These are phyloP conservation scores for Taphrina deformans DNA, from an alignment of 1,139 yeast species.

Conservation along the genomic window DNA sequence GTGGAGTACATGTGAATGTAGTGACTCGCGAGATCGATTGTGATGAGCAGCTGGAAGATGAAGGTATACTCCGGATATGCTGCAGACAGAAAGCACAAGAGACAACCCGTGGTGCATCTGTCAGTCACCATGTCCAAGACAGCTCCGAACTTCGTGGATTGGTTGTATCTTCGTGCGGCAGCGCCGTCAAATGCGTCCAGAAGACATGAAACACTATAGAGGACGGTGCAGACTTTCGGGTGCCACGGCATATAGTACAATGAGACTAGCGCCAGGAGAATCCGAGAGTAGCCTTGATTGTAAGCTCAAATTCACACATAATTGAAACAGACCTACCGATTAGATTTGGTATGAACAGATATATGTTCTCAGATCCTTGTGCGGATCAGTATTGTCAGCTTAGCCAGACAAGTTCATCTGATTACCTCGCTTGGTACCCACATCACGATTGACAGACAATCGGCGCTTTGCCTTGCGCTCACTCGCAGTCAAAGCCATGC, in stretches of 20 bases:
- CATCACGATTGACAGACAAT: constrained; percentile 9
- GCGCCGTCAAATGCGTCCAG: constrained; percentile 96
- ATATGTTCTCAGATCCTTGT: constrained; percentile 50
- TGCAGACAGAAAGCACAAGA: constrained; percentile 79
- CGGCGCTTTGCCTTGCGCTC: constrained; percentile 14
- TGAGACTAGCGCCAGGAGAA: constrained; percentile 75
- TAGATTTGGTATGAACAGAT: constrained; percentile 81
- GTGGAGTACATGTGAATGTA: constrained; percentile 99
- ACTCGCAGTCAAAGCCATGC: constrained; percentile 10
- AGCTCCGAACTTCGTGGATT: constrained; percentile 87
- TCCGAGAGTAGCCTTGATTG: constrained; percentile 58
- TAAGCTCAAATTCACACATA: neutral
- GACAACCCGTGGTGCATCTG: constrained; percentile 90
- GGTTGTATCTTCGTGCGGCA: constrained; percentile 86
- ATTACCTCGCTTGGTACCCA: constrained; percentile 11
- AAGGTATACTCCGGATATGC: constrained; percentile 68
- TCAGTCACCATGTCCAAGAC: constrained; percentile 99
- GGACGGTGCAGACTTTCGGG: constrained; percentile 63
- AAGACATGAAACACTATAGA: constrained; percentile 85
- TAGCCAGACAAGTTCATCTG: neutral
- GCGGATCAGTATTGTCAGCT: neutral
- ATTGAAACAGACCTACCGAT: constrained; percentile 57
- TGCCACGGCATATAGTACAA: constrained; percentile 78
- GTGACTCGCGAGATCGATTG: constrained; percentile 90
- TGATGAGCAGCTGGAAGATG: constrained; percentile 80